Percentiles rank a stretch among this genome's conserved stretches.
Evolutionary conservation across 495 filamentous ascomycete genomes (phyloP).

Genomic region (Neurospora sp.): DNA sequence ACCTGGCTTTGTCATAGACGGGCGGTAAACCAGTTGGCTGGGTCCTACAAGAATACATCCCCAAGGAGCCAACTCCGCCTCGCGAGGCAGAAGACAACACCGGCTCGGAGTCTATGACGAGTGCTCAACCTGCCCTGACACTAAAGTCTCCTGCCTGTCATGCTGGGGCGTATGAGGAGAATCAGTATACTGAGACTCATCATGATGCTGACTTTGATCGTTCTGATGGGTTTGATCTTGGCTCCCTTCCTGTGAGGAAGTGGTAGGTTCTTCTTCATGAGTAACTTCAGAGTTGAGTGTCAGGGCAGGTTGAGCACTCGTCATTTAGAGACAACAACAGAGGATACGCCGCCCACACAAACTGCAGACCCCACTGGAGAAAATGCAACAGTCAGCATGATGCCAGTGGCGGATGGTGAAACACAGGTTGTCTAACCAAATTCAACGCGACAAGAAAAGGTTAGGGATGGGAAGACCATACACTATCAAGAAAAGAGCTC

Average conservation of each 20-base stretch:
- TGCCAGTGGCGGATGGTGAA: not conserved
- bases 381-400: not conserved
- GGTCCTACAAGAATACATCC: constrained; percentile 6
- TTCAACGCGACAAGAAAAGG: not conserved
- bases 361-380: not conserved
- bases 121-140: not conserved
- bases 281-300: not conserved
- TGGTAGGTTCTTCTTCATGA: not conserved
- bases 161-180: not conserved
- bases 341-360: not conserved
- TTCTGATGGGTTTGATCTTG: not conserved
- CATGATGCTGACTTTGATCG: not conserved
- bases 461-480: no score
- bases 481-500: not conserved
- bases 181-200: not conserved
- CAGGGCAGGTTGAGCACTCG: no score
- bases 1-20: constrained; percentile 8
- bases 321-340: not conserved
- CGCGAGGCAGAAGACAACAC: not conserved
- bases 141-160: not conserved
- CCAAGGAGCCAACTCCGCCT: not conserved
- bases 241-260: not conserved
- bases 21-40: constrained; percentile 30
- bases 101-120: not conserved
- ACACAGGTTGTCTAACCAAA: not conserved